Conservation (phyloP, 306 rosid genomes). For the Cucurbita pepo region DNA sequence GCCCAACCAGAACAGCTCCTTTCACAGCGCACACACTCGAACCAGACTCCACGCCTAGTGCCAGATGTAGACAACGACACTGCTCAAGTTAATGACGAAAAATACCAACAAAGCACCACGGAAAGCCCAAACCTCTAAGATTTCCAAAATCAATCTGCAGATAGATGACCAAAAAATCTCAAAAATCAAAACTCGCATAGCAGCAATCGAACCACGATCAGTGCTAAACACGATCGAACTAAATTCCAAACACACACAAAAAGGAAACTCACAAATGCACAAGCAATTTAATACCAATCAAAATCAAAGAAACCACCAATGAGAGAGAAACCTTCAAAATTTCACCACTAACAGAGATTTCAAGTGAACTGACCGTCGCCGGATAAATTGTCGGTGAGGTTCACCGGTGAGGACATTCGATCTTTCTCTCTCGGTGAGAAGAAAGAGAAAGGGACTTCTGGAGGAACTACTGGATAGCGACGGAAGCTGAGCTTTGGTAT, state of each 20-base stretch:
- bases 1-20: not conserved
- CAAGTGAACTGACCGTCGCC: slow-evolving; percentile 2
- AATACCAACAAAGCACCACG: slow-evolving; percentile 13
- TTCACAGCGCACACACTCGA: slow-evolving; percentile 5
- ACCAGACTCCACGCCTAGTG: not conserved
- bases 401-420: slow-evolving; percentile 20
- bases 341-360: not conserved
- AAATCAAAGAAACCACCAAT: slow-evolving; percentile 3
- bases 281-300: not conserved
- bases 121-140: not conserved
- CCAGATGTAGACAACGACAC: slow-evolving; percentile 12
- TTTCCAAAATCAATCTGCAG: slow-evolving; percentile 12
- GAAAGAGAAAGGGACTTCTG: not conserved
- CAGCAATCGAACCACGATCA: slow-evolving; percentile 11
- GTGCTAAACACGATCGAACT: slow-evolving; percentile 9
- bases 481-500: slow-evolving; percentile 6
- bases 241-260: not conserved
- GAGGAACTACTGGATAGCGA: slow-evolving; percentile 8
- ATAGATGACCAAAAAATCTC: too few relatives aligned
- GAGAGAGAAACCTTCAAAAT: slow-evolving; percentile 2
- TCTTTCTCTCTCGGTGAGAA: not conserved
- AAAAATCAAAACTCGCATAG: slow-evolving; percentile 1
- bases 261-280: not conserved
- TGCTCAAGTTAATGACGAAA: not conserved
- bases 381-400: slow-evolving; percentile 14